Evolutionary conservation across 306 rosid species (phyloP), one percentile per base, ranked within the genome.

Genomic region (Medicago lupulina): DNA sequence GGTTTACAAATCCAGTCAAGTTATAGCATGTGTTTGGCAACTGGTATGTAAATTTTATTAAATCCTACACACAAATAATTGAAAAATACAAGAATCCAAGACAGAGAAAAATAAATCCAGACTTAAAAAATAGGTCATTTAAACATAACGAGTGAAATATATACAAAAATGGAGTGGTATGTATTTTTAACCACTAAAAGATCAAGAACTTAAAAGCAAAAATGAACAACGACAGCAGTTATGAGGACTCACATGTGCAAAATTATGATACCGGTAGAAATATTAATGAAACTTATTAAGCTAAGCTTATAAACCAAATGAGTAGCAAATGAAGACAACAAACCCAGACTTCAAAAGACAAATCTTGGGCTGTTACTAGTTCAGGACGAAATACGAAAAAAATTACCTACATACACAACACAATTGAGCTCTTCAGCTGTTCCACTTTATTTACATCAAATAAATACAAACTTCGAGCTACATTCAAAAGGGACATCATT

Each of bases 291-390:
- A 23, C n/a, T 15, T 47, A 9, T 15, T 47, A 19, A 23, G 9
- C 21, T 75, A 71, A 71, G 54, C 34, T 60, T 14, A 70, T 41
- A 11, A 65, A 51, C 65, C 25, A 80, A 65, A 36, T 13, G 47
- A 18, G 50, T 5, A 14, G n/a, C 1, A 17, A 46, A 49, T 39
- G 34, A 19, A 36, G 6, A 46, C 28, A 70, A 60, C 36, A 38
- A 80, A 39, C 0, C 2, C 34, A 70, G 10, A 49, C 18, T 34
- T 13, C 76, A 19, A 49, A 70, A 47, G 19, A 21, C 63, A 57
- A 57, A 25, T 18, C 61, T 9, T 54, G 8, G 15, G 0, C 25
- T 5, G 53, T 46, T 34, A 36, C n/a, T 18, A 36, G 46, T 28
- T 21, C 47, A 38, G 4, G 4, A 31, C 14, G 44, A 43, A 64